These are phyloP conservation scores for Brassica rapa DNA, from an alignment of 345 rosid genomes.

Conservation along the genomic window DNA sequence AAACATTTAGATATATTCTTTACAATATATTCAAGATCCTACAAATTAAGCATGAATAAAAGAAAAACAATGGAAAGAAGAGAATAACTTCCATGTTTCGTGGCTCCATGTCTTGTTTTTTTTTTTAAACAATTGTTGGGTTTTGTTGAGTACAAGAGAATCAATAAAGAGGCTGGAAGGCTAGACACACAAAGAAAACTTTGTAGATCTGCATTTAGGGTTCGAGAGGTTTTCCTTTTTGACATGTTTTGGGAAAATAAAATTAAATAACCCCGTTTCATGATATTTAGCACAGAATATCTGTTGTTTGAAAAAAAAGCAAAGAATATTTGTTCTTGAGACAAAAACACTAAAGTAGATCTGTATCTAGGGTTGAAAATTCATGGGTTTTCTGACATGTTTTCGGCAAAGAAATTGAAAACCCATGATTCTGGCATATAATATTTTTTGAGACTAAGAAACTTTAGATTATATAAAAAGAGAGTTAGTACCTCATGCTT, in stretches of 20 bases:
- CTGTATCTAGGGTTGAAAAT: slow-evolving; percentile 52
- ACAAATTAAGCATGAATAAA: background rate
- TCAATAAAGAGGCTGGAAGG: slow-evolving; percentile 31
- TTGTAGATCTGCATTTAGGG: slow-evolving; percentile 39
- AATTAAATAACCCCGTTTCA: slow-evolving; percentile 38
- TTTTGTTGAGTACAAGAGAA: slow-evolving; percentile 23
- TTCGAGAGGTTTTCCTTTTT: slow-evolving; percentile 48
- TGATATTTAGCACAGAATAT: slow-evolving; percentile 31
- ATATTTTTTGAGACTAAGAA: slow-evolving; percentile 15
- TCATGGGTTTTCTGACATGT: slow-evolving; percentile 47
- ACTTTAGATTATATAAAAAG: background rate
- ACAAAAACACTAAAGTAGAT: slow-evolving; percentile 51
- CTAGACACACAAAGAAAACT: slow-evolving; percentile 28
- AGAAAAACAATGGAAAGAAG: background rate
- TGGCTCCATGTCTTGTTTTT: slow-evolving; percentile 30
- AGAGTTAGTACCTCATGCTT: slow-evolving; percentile 80
- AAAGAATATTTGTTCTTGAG: slow-evolving; percentile 28
- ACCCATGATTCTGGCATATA: background rate
- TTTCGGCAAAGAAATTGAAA: slow-evolving; percentile 44
- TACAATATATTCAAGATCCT: slow-evolving; percentile 2
- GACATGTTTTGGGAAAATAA: slow-evolving; percentile 22
- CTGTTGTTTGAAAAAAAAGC: slow-evolving; percentile 19
- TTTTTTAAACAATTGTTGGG: too few species aligned
- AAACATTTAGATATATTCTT: slow-evolving; percentile 1
- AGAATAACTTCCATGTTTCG: slow-evolving; percentile 41